These are phyloP conservation scores for Drechslera avenae DNA, from an alignment of 2,329 filamentous ascomycete species.

Conservation along the genomic window DNA sequence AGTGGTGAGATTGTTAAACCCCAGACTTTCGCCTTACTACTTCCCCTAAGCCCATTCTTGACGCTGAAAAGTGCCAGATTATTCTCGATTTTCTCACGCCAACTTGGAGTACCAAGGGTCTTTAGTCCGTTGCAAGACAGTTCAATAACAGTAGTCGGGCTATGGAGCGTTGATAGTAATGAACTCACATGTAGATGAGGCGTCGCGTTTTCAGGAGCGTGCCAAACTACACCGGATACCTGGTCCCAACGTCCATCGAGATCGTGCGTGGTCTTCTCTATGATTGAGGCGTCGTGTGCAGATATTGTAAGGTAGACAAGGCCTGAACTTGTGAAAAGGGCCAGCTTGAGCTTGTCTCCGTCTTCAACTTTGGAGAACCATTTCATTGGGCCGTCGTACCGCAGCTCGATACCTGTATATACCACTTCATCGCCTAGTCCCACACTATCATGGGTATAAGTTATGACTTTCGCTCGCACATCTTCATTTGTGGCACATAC, in stretches of 20 bases:
- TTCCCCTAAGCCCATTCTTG: conserved; percentile 56
- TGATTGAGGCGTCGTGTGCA: conserved; percentile 27
- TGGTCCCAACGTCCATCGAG: conserved; percentile 52
- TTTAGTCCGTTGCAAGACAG: conserved; percentile 23
- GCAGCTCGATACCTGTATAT: conserved; percentile 28
- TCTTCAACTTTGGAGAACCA: conserved; percentile 31
- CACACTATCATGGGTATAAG: conserved; percentile 19
- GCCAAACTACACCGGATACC: conserved; percentile 45
- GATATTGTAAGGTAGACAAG: conserved; percentile 36
- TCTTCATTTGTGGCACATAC: conserved; percentile 46
- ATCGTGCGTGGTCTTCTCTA: conserved; percentile 32
- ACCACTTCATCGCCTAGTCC: conserved; percentile 29
- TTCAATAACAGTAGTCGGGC: conserved; percentile 38
- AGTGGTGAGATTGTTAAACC: conserved; percentile 57
- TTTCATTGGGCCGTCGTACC: conserved; percentile 35
- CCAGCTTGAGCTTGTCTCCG: conserved; percentile 28
- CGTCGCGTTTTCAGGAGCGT: conserved; percentile 23
- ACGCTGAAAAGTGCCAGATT: conserved; percentile 53
- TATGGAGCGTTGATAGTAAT: conserved; percentile 42
- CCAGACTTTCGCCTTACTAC: conserved; percentile 58
- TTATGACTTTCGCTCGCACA: conserved; percentile 33
- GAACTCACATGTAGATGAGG: conserved; percentile 47
- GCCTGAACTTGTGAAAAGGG: conserved; percentile 39
- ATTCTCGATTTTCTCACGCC: conserved; percentile 49
- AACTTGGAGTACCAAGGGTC: conserved; percentile 34